Evolutionary conservation across 1,139 yeast species (phyloP), one percentile per base, ranked within the genome.

Genomic region (Suhomyces yuchorum): DNA sequence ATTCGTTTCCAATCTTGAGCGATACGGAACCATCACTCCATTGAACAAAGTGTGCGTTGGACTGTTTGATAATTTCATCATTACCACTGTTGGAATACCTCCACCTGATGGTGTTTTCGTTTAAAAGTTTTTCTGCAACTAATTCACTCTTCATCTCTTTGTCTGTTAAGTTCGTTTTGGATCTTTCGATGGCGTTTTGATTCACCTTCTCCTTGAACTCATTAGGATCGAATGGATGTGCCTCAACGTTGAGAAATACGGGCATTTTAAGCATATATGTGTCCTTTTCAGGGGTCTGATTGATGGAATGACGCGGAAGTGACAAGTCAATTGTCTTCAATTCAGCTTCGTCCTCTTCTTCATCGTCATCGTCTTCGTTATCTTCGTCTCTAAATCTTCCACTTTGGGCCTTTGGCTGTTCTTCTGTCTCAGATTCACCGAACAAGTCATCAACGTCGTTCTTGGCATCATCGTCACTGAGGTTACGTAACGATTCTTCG

Each of bases 21-120:
- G 97, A 90, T 54, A 85, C 67, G 4, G 88, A 77, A 0, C 99
- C 99, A 67, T 93, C 98, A 49, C 87, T 86, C 99, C 99, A 93
- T 64, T 88, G 86, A 26, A 93, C 80, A 50, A 92, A 84, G 61
- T 93, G 91, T 3, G 97, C 85, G 62, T 93, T 93, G 6, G 96
- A 86, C 64, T 91, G 96, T 59, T 88, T 88, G 58, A 79, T 79
- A 55, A 87, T 82, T 48, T 80, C 85, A 52, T 75, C 79, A 49
- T 84, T 77, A 23, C 82, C 87, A 46, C 79, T 71, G 39, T 80
- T 81, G 24, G 90, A 85, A 65, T 92, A 91, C 67, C 96, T 82
- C 99, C 99, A 93, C 60, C 98, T 80, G 34, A 93, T 75, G 0
- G 97, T 90, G 63, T 90, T 90, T 60, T 87, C 91, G 54, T 86